Evolutionary conservation across 768 basidiomycete species (phyloP).

Genomic region (Rhodocollybia butyracea): DNA sequence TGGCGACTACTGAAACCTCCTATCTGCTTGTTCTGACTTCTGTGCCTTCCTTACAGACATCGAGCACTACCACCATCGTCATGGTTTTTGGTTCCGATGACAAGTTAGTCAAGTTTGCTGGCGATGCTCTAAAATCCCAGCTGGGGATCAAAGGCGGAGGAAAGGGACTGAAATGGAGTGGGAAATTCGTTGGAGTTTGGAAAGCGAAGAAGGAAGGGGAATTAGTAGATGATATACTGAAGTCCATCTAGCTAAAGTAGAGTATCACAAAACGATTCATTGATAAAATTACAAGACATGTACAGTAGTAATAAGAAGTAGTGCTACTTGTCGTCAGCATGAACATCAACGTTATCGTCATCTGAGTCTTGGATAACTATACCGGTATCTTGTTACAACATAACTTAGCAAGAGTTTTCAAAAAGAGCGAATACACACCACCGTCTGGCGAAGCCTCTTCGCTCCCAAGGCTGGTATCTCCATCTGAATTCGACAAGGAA

Average conservation of each 20-base stretch:
- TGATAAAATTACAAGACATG: too few relatives aligned
- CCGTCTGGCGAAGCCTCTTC: conserved; percentile 4
- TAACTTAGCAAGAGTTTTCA: neutral
- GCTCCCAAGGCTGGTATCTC: conserved; percentile 12
- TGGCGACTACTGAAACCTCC: conserved; percentile 18
- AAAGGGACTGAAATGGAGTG: conserved; percentile 74
- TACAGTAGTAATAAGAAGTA: too few relatives aligned
- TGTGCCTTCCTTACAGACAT: conserved; percentile 54
- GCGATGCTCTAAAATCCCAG: conserved; percentile 54
- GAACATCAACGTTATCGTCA: neutral
- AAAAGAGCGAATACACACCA: neutral
- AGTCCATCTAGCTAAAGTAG: conserved; percentile 2
- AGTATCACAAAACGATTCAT: too few relatives aligned
- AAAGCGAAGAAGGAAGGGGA: conserved; percentile 42
- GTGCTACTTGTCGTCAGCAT: neutral
- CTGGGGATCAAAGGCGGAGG: conserved; percentile 75
- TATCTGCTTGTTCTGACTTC: conserved; percentile 60
- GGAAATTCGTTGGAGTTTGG: conserved; percentile 68
- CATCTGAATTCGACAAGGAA: conserved; percentile 21
- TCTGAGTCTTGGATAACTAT: neutral
- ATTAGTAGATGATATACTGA: conserved; percentile 36
- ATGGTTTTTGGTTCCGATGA: conserved; percentile 62
- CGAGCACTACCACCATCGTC: conserved; percentile 48
- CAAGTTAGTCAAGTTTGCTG: conserved; percentile 52
- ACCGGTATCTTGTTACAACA: neutral